Percentiles rank a stretch among this genome's conserved stretches.
phyloP scores from a whole-genome alignment of 257 asterid species.

The Nicotiana knightiana region DNA sequence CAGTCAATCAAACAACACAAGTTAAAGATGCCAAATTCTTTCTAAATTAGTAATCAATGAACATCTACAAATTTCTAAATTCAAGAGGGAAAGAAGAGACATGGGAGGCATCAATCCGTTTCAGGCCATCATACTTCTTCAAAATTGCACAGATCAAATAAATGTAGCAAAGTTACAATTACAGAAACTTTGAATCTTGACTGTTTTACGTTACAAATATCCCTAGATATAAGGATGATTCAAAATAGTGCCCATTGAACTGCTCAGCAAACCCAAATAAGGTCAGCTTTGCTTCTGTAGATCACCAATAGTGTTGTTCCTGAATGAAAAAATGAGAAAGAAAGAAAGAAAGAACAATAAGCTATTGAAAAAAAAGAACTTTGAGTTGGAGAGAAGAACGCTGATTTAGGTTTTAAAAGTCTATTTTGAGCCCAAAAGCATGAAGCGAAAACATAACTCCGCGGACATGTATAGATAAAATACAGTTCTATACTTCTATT shows the following conservation, averaged over 20 bases:
- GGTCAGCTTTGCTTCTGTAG: conserved; percentile 3
- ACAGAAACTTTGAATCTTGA: background rate
- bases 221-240: background rate
- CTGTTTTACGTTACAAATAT: background rate
- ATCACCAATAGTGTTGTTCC: conserved; percentile 5
- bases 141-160: background rate
- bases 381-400: background rate
- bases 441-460: background rate
- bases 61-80: background rate
- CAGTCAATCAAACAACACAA: conserved; percentile 11
- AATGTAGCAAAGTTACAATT: conserved; percentile 7
- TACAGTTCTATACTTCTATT: background rate
- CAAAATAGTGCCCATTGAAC: background rate
- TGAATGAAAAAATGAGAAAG: background rate
- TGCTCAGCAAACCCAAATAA: conserved; percentile 3
- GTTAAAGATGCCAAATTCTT: conserved; percentile 7
- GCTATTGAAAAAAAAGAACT: background rate
- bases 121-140: conserved; percentile 8
- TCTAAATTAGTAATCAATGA: background rate
- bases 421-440: background rate
- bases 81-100: conserved; percentile 8
- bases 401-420: background rate
- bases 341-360: background rate
- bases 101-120: background rate
- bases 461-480: background rate